Evolutionary conservation across 2,329 filamentous ascomycete genomes (phyloP).

Genomic region (Aspergillus fumigatus): DNA sequence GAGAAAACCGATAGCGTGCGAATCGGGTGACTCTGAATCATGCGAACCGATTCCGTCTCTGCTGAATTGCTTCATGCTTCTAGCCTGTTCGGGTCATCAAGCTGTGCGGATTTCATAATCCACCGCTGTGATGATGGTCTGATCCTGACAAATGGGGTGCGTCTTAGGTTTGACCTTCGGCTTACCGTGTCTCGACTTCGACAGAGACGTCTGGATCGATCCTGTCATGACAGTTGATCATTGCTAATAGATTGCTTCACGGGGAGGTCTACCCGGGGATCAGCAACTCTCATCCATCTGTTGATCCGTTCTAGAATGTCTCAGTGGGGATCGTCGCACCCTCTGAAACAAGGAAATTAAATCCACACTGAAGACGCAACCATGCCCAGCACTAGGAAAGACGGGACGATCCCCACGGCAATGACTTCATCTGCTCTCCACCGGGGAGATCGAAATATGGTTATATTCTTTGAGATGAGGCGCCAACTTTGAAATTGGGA

Average conservation of each 20-base stretch:
- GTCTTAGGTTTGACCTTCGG: not conserved
- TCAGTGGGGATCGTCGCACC: not conserved
- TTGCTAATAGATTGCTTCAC: not conserved
- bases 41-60: not conserved
- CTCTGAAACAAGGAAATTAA: not conserved
- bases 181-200: not conserved
- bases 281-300: not conserved
- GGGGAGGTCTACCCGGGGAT: not conserved
- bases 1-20: not conserved
- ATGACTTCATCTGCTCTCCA: not conserved
- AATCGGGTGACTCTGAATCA: not conserved
- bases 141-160: not conserved
- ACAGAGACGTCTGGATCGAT: not conserved
- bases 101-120: not conserved
- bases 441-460: not conserved
- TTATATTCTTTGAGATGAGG: not conserved
- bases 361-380: not conserved
- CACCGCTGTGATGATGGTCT: not conserved
- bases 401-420: not conserved
- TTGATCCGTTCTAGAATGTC: not conserved
- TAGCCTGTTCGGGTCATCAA: not conserved
- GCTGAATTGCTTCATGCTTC: not conserved
- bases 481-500: not conserved
- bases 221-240: not conserved
- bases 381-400: not conserved